Evolutionary conservation across 345 rosid species (phyloP).

Genomic region (Crucihimalaya himalaica): DNA sequence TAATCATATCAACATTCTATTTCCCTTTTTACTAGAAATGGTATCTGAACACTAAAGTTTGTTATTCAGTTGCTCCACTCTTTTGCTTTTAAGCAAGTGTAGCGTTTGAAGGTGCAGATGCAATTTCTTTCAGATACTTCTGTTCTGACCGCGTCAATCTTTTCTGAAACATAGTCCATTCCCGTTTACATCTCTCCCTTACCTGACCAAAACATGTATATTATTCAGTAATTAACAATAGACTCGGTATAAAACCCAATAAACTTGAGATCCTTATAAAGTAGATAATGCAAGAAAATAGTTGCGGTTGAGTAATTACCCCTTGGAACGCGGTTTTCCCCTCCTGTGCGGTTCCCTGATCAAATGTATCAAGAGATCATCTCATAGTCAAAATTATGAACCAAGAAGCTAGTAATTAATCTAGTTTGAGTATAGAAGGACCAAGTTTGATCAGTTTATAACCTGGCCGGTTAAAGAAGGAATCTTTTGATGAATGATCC

Average conservation of each 20-base stretch:
- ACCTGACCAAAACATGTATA: slow-evolving; percentile 52
- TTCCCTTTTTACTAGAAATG: background rate
- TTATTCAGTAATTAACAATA: background rate
- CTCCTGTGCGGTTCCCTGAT: slow-evolving; percentile 59
- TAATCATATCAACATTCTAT: background rate
- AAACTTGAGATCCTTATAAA: background rate
- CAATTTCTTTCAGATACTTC: slow-evolving; percentile 50
- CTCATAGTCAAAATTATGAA: background rate
- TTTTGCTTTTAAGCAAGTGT: slow-evolving; percentile 39
- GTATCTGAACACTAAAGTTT: slow-evolving; percentile 16
- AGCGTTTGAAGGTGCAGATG: slow-evolving; percentile 43
- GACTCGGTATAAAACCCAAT: background rate
- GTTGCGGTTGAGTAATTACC: slow-evolving; percentile 39
- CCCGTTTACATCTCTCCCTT: slow-evolving; percentile 81
- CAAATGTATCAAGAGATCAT: background rate
- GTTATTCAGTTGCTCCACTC: slow-evolving; percentile 1
- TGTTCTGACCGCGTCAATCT: slow-evolving; percentile 65
- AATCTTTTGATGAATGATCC: slow-evolving; percentile 87
- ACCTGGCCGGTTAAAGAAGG: slow-evolving; percentile 87
- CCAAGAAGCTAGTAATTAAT: background rate
- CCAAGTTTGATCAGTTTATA: slow-evolving; percentile 3
- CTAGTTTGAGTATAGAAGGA: background rate
- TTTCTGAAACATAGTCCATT: slow-evolving; percentile 76
- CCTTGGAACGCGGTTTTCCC: slow-evolving; percentile 83
- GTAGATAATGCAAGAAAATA: background rate